Evolutionary conservation across 2,329 filamentous ascomycete species (phyloP).

Genomic region (Alternaria sp.): DNA sequence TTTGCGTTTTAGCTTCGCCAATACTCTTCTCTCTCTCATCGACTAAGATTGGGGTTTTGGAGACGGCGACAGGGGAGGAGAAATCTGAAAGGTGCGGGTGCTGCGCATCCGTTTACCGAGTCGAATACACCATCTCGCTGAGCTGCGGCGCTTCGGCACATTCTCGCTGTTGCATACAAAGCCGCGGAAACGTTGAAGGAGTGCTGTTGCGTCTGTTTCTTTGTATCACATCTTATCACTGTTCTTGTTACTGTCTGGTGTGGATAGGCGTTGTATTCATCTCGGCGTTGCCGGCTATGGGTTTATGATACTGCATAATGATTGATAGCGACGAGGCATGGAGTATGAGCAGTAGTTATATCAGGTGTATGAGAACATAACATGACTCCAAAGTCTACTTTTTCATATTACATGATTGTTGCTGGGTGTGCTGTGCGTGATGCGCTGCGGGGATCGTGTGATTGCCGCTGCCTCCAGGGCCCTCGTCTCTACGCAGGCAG

Average conservation of each 20-base stretch:
- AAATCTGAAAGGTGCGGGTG: slow-evolving; percentile 16
- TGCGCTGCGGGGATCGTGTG: background rate
- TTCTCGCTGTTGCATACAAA: background rate
- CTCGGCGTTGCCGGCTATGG: slow-evolving; percentile 12
- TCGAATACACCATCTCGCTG: background rate
- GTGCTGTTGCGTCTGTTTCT: background rate
- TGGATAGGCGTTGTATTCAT: slow-evolving; percentile 6
- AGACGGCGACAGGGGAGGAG: slow-evolving; percentile 10
- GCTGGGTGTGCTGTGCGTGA: background rate
- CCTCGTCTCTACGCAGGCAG: background rate
- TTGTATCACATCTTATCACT: slow-evolving; percentile 4
- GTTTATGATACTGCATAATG: slow-evolving; percentile 35
- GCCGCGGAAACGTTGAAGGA: background rate
- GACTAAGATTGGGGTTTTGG: slow-evolving; percentile 33
- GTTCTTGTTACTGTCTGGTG: slow-evolving; percentile 14
- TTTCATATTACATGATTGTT: background rate
- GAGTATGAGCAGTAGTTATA: slow-evolving; percentile 8
- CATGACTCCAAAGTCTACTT: slow-evolving; percentile 16
- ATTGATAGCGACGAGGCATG: slow-evolving; percentile 19
- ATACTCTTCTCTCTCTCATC: slow-evolving; percentile 20
- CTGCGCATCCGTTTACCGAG: slow-evolving; percentile 21
- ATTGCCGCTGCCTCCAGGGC: background rate
- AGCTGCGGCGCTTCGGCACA: background rate
- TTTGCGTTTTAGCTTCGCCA: slow-evolving; percentile 33
- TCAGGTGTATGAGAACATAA: slow-evolving; percentile 14